A percentile compares a stretch with the other conserved stretches of the same genome.
Conservation (phyloP, 2,329 filamentous ascomycete genomes). For the Thelonectria olida region DNA sequence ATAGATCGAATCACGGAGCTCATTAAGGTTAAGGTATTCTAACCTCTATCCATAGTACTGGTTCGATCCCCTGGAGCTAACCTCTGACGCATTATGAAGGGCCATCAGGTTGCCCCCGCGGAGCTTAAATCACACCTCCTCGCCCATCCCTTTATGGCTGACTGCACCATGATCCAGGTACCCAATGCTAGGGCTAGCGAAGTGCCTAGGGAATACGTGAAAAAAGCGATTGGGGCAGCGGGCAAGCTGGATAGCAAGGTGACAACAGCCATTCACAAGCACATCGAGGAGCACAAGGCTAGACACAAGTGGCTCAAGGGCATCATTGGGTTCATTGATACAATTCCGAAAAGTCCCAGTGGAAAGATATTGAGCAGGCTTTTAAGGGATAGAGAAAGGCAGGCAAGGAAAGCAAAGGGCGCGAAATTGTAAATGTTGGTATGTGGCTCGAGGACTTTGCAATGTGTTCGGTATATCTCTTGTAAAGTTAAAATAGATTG, state of each 20-base stretch:
- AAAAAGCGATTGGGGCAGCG: constrained; percentile 54
- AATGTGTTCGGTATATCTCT: no score
- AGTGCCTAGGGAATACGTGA: constrained; percentile 69
- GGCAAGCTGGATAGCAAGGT: constrained; percentile 59
- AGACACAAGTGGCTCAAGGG: constrained; percentile 75
- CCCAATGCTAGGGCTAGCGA: constrained; percentile 67
- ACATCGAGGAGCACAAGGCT: constrained; percentile 72
- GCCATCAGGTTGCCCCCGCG: constrained; percentile 78
- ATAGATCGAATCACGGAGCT: constrained; percentile 77
- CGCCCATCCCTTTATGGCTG: constrained; percentile 72
- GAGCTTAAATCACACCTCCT: constrained; percentile 80
- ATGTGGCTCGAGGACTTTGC: no score
- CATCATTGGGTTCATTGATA: constrained; percentile 71
- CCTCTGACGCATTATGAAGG: constrained; percentile 5
- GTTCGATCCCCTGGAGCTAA: no score
- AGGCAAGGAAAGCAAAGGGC: constrained; percentile 1
- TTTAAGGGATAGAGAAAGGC: constrained; percentile 73
- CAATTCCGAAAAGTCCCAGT: constrained; percentile 75
- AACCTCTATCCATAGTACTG: no score
- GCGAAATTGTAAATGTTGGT: constrained; percentile 14
- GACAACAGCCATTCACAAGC: constrained; percentile 60
- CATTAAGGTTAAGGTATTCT: constrained; percentile 81
- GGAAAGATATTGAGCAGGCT: constrained; percentile 76
- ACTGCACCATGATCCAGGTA: constrained; percentile 79
- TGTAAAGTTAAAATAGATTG: no score